phyloP scores from a whole-genome alignment of 176 grass and related monocot genomes.

The Calamus simplicifolius region DNA sequence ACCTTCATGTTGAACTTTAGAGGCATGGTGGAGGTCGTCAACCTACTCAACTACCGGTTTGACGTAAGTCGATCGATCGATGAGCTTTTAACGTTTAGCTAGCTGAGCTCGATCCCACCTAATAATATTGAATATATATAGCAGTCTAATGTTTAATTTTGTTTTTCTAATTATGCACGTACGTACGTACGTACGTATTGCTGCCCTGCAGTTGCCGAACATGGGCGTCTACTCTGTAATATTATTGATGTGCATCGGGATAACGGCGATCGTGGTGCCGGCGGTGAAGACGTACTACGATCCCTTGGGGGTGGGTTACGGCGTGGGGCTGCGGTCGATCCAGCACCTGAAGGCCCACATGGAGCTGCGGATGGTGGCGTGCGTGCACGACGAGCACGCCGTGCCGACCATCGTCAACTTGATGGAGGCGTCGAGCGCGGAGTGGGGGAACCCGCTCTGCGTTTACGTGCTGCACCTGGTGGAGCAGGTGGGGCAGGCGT shows the following conservation, averaged over 20 bases:
- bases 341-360: conserved; percentile 10
- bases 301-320: conserved; percentile 1
- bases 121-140: too few relatives aligned
- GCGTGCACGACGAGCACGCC: conserved; percentile 14
- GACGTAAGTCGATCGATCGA: too few relatives aligned
- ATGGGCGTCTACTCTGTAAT: conserved; percentile 4
- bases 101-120: too few relatives aligned
- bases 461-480: conserved; percentile 25
- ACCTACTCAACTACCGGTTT: neutral
- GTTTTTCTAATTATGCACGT: too few relatives aligned
- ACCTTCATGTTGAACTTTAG: conserved; percentile 17
- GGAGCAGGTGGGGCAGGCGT: conserved; percentile 9
- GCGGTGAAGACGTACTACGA: conserved; percentile 16
- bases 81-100: too few relatives aligned
- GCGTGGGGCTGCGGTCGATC: neutral
- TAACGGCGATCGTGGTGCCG: conserved; percentile 4
- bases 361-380: conserved; percentile 2
- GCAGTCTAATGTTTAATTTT: too few relatives aligned
- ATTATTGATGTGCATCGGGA: neutral
- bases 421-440: conserved; percentile 16
- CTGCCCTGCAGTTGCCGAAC: conserved; percentile 4
- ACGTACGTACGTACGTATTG: too few relatives aligned
- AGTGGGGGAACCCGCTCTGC: neutral
- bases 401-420: conserved; percentile 6
- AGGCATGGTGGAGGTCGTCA: conserved; percentile 6